A percentile compares a stretch with the other conserved stretches of the same genome.
Conservation (phyloP, 768 basidiomycete species). For the Boletus vermiculosoides region DNA sequence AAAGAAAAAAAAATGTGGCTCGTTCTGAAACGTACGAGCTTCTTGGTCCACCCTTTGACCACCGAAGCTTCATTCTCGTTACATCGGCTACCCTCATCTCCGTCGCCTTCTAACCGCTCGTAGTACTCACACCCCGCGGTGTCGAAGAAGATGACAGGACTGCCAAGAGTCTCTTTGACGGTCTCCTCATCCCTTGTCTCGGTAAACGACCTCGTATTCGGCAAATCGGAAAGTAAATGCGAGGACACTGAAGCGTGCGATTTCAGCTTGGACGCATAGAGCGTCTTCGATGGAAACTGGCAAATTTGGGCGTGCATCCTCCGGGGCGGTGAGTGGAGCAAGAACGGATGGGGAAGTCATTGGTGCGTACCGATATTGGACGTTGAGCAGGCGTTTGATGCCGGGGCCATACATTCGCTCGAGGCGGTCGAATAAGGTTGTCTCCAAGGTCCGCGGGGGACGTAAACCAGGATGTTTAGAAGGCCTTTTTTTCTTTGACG, state of each 20-base stretch:
- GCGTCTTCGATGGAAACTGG: slow-evolving; percentile 76
- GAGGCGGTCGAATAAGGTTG: slow-evolving; percentile 89
- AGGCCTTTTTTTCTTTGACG: slow-evolving; percentile 15
- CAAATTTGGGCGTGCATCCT: slow-evolving; percentile 92
- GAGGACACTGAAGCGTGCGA: slow-evolving; percentile 70
- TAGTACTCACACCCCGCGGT: slow-evolving; percentile 94
- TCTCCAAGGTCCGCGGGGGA: slow-evolving; percentile 75
- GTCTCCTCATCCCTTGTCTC: slow-evolving; percentile 57
- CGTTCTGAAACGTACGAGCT: slow-evolving; percentile 52
- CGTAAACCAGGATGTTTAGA: slow-evolving; percentile 33
- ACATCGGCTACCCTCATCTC: slow-evolving; percentile 86
- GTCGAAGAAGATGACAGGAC: slow-evolving; percentile 89
- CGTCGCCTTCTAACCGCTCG: slow-evolving; percentile 73
- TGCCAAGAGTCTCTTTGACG: slow-evolving; percentile 66
- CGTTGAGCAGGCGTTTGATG: slow-evolving; percentile 83
- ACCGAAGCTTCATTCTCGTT: slow-evolving; percentile 95
- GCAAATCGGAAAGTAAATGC: slow-evolving; percentile 71
- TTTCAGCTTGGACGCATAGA: slow-evolving; percentile 70
- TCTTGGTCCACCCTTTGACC: slow-evolving; percentile 79
- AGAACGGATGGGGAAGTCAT: not conserved
- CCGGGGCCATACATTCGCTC: slow-evolving; percentile 81
- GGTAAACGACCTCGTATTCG: slow-evolving; percentile 43
- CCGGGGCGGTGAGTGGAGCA: not conserved
- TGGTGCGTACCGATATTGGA: slow-evolving; percentile 76
- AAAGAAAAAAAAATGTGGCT: too few species aligned